Evolutionary conservation across 768 basidiomycete species (phyloP).

Genomic region (Boletus reticuloceps): DNA sequence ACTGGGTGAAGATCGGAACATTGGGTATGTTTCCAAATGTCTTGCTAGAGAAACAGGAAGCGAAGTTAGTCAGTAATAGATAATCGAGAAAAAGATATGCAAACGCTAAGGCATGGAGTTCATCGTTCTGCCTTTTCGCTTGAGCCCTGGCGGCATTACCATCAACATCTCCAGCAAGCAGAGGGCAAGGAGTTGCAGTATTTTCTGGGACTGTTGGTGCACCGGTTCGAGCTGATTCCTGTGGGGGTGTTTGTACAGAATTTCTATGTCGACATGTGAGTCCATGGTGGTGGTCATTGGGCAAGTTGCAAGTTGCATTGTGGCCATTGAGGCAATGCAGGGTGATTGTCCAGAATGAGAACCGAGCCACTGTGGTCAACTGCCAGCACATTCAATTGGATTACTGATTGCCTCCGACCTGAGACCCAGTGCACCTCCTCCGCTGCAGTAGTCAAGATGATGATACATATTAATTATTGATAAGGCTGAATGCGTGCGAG

Average conservation of each 20-base stretch:
- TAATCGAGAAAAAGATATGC: neutral
- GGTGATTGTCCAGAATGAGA: neutral
- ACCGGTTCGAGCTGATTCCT: neutral
- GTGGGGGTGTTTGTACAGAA: neutral
- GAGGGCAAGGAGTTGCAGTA: neutral
- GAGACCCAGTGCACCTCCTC: too few relatives aligned
- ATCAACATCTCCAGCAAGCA: neutral
- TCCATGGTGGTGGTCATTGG: too few relatives aligned
- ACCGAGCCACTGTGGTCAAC: too few relatives aligned
- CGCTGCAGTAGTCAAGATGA: too few relatives aligned
- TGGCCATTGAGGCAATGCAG: neutral
- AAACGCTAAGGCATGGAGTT: neutral
- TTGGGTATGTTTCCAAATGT: constrained; percentile 25
- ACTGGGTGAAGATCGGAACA: constrained; percentile 20
- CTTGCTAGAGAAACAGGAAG: constrained; percentile 7
- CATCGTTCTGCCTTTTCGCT: neutral
- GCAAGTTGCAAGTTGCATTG: neutral
- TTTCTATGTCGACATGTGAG: too few relatives aligned
- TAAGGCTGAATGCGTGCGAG: too few relatives aligned
- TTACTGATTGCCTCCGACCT: too few relatives aligned
- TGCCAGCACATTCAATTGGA: too few relatives aligned
- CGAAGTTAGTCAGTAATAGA: neutral
- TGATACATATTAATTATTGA: too few relatives aligned
- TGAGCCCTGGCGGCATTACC: neutral
- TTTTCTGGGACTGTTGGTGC: neutral